These are phyloP conservation scores for Xylaria palmicola DNA, from an alignment of 495 filamentous ascomycete species.

Conservation along the genomic window DNA sequence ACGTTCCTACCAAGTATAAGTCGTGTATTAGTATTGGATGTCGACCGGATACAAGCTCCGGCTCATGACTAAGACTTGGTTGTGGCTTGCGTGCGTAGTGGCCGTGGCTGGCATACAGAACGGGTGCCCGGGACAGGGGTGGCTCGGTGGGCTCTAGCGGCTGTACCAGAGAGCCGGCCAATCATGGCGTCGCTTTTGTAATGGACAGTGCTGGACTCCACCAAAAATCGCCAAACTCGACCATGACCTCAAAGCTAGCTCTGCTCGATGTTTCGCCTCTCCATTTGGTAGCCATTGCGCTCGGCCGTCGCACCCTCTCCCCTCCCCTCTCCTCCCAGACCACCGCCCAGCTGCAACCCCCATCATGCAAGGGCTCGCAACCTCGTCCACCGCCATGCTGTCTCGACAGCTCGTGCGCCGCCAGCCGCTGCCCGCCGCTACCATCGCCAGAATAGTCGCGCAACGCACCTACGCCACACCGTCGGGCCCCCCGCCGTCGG, in stretches of 20 bases:
- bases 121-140: too few relatives aligned
- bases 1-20: too few relatives aligned
- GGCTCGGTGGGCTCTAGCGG: too few relatives aligned
- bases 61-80: too few relatives aligned
- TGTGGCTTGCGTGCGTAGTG: too few relatives aligned
- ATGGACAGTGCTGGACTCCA: slow-evolving; percentile 25
- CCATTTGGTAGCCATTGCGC: slow-evolving; percentile 15
- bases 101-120: too few relatives aligned
- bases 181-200: slow-evolving; percentile 31
- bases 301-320: slow-evolving; percentile 16
- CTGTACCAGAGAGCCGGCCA: slow-evolving; percentile 23
- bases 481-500: slow-evolving; percentile 69
- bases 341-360: slow-evolving; percentile 25
- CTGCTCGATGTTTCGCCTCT: slow-evolving; percentile 15
- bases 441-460: slow-evolving; percentile 31
- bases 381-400: slow-evolving; percentile 33
- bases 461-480: slow-evolving; percentile 70
- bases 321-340: slow-evolving; percentile 9
- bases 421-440: slow-evolving; percentile 19
- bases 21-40: too few relatives aligned
- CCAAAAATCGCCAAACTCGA: slow-evolving; percentile 28
- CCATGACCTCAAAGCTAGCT: slow-evolving; percentile 25
- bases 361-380: slow-evolving; percentile 34
- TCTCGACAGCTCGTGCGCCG: slow-evolving; percentile 41
- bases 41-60: too few relatives aligned